Evolutionary conservation across 176 grass and related monocot genomes (phyloP).

Genomic region (Musa schizocarpa): DNA sequence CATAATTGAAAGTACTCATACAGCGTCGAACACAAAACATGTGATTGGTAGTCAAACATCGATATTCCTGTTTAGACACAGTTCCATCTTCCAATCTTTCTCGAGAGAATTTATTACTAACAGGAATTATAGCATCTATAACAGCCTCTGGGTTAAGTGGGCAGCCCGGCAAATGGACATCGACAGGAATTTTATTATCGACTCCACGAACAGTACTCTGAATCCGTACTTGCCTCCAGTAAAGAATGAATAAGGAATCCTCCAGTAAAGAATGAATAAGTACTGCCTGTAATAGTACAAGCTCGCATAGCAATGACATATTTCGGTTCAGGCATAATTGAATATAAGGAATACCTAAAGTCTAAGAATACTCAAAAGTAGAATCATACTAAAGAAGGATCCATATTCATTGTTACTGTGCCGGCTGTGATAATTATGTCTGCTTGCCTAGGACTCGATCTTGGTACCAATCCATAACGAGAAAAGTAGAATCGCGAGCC

Average conservation of each 20-base stretch:
- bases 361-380: too few relatives aligned
- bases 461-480: background rate
- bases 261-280: background rate
- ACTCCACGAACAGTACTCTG: background rate
- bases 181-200: conserved; percentile 10
- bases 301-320: background rate
- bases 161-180: conserved; percentile 4
- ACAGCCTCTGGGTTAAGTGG: background rate
- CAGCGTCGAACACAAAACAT: too few relatives aligned
- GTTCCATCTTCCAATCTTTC: background rate
- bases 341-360: too few relatives aligned
- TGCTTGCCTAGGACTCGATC: background rate
- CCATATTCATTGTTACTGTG: too few relatives aligned
- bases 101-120: background rate
- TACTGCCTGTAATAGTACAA: background rate
- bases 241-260: too few relatives aligned
- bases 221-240: too few relatives aligned
- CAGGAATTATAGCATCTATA: conserved; percentile 9
- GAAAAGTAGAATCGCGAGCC: background rate
- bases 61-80: background rate
- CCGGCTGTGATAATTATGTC: background rate
- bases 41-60: too few relatives aligned
- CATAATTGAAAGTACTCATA: too few relatives aligned
- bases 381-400: too few relatives aligned
- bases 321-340: background rate